Percentiles rank a stretch among this genome's conserved stretches.
Conservation (phyloP, 1,139 yeast genomes). For the Saccharomyces hybrid region DNA sequence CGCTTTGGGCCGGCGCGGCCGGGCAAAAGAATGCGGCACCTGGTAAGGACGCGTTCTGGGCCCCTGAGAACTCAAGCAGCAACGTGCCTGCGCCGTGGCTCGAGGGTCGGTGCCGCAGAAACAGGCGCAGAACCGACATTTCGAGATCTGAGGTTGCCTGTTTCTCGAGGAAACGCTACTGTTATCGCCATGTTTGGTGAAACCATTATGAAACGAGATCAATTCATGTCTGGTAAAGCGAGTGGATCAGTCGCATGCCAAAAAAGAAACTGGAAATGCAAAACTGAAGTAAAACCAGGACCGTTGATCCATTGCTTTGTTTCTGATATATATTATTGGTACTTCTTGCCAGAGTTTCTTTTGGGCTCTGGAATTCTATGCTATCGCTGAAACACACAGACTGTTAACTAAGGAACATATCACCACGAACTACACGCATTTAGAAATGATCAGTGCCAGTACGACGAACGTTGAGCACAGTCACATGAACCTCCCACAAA, state of each 20-base stretch:
- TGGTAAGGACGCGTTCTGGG: not conserved
- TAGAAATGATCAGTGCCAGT: not conserved
- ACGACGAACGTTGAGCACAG: not conserved
- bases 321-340: not conserved
- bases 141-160: not conserved
- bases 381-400: not conserved
- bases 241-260: not conserved
- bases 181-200: not conserved
- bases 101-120: not conserved
- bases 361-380: not conserved
- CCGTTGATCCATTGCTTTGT: not conserved
- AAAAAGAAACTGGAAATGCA: not conserved
- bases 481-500: conserved; percentile 20
- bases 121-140: not conserved
- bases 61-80: not conserved
- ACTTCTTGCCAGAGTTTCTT: not conserved
- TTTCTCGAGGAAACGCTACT: not conserved
- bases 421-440: not conserved
- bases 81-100: not conserved
- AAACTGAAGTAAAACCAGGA: not conserved
- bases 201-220: not conserved
- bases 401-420: not conserved
- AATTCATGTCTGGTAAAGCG: not conserved
- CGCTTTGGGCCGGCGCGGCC: not conserved
- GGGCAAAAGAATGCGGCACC: not conserved